Evolutionary conservation across 2,329 filamentous ascomycete genomes (phyloP).

Genomic region (Ceratocystis ficicola): DNA sequence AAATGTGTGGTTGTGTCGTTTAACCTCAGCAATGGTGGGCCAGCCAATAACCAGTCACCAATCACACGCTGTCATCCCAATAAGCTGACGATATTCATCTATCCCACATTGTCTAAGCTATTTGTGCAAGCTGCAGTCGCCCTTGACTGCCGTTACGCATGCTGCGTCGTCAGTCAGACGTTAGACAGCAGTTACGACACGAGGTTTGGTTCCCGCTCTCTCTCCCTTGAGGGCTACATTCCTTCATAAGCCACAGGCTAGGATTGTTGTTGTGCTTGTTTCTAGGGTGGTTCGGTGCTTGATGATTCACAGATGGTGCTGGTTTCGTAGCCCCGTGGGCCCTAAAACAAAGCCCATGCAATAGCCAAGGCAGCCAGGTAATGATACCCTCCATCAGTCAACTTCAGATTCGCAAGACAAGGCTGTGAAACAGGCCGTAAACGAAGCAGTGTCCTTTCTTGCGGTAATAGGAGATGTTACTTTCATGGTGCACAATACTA

Average conservation of each 20-base stretch:
- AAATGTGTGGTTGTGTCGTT: too few relatives aligned
- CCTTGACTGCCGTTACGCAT: too few relatives aligned
- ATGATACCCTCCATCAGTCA: neutral
- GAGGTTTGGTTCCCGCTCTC: too few relatives aligned
- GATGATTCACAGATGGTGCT: neutral
- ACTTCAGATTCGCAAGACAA: neutral
- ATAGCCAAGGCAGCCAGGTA: neutral
- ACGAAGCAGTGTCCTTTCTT: neutral
- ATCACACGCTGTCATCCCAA: too few relatives aligned
- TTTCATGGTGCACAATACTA: neutral
- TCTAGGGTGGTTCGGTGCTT: neutral
- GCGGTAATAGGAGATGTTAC: neutral
- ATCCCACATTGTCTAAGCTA: too few relatives aligned
- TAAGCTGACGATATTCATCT: too few relatives aligned
- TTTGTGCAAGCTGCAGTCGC: too few relatives aligned
- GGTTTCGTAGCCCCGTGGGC: neutral
- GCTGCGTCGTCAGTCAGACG: too few relatives aligned
- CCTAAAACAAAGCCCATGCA: neutral
- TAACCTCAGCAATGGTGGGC: too few relatives aligned
- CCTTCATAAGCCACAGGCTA: neutral
- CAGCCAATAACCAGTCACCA: too few relatives aligned
- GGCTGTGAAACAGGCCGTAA: constrained; percentile 7
- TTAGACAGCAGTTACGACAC: too few relatives aligned
- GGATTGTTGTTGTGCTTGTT: neutral
- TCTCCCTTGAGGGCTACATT: too few relatives aligned